These are phyloP conservation scores for Pseudopyrenochaeta lycopersici DNA, from an alignment of 2,329 filamentous ascomycete species.

Conservation along the genomic window DNA sequence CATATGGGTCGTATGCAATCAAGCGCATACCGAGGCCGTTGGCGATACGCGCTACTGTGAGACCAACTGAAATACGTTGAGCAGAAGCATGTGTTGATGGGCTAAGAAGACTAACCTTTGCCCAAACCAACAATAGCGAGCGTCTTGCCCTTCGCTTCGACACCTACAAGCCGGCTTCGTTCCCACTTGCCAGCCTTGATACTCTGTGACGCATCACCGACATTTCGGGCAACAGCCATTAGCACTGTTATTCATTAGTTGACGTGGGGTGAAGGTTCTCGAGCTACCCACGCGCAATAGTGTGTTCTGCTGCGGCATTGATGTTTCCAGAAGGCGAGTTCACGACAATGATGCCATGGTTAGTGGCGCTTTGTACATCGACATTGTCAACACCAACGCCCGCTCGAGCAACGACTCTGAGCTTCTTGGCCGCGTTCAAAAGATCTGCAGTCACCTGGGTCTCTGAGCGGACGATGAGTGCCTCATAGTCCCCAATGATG, in stretches of 20 bases:
- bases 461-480: slow-evolving; percentile 81
- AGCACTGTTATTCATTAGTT: slow-evolving; percentile 60
- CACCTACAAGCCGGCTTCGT: slow-evolving; percentile 75
- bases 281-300: slow-evolving; percentile 61
- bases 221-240: slow-evolving; percentile 76
- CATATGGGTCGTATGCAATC: slow-evolving; percentile 79
- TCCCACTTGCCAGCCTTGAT: slow-evolving; percentile 80
- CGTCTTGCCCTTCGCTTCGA: slow-evolving; percentile 80
- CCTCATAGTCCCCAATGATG: slow-evolving; percentile 77
- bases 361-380: slow-evolving; percentile 75
- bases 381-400: slow-evolving; percentile 86
- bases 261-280: background rate
- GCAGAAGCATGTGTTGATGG: background rate
- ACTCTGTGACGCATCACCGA: slow-evolving; percentile 74
- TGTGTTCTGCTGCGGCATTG: slow-evolving; percentile 81
- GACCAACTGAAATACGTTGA: slow-evolving; percentile 64
- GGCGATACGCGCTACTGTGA: slow-evolving; percentile 82
- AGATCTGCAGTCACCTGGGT: slow-evolving; percentile 79
- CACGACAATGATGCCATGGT: slow-evolving; percentile 78
- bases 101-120: slow-evolving; percentile 63
- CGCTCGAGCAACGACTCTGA: slow-evolving; percentile 81
- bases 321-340: slow-evolving; percentile 85
- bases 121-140: slow-evolving; percentile 80
- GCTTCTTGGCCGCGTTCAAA: slow-evolving; percentile 70
- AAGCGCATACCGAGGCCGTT: slow-evolving; percentile 81